Evolutionary conservation across 441 rosid species (phyloP).

Genomic region (Pelargonium cotyledonis): DNA sequence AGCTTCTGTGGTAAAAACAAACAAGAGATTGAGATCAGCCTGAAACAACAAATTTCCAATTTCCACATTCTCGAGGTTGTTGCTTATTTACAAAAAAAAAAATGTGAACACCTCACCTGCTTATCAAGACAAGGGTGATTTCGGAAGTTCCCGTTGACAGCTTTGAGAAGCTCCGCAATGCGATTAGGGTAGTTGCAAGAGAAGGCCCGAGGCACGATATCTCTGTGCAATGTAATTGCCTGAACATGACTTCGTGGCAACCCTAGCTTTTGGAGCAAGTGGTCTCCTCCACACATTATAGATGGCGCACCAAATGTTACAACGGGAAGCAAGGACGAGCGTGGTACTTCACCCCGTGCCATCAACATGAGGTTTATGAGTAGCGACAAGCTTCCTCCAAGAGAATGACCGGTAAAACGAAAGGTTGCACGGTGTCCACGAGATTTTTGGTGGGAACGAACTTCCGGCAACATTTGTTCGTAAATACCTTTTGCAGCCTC

Average conservation of each 20-base stretch:
- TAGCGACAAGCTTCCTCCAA: conserved; percentile 88
- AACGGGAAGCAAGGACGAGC: conserved; percentile 74
- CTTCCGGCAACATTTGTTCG: conserved; percentile 87
- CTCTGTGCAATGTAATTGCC: conserved; percentile 73
- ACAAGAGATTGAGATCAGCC: background rate
- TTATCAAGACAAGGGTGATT: conserved; percentile 82
- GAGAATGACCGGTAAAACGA: conserved; percentile 92
- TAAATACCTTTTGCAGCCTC: conserved; percentile 98
- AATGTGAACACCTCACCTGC: conserved; percentile 39
- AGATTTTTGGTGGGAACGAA: conserved; percentile 50
- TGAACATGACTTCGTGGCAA: conserved; percentile 74
- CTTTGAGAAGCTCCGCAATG: conserved; percentile 78
- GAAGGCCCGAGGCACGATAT: conserved; percentile 92
- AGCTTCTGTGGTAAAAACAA: conserved; percentile 45
- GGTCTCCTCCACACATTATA: conserved; percentile 82
- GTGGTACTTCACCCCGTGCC: conserved; percentile 70
- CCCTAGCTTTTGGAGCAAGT: conserved; percentile 70
- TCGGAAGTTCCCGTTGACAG: conserved; percentile 77
- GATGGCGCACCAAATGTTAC: conserved; percentile 89
- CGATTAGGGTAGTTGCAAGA: conserved; percentile 85
- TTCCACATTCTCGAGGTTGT: background rate
- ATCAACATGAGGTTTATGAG: conserved; percentile 76
- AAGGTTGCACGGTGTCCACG: conserved; percentile 51
- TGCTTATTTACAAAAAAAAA: too few species aligned
- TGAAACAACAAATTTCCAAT: background rate